phyloP scores from a whole-genome alignment of 768 basidiomycete species.

The Rhizopogon vulgaris region DNA sequence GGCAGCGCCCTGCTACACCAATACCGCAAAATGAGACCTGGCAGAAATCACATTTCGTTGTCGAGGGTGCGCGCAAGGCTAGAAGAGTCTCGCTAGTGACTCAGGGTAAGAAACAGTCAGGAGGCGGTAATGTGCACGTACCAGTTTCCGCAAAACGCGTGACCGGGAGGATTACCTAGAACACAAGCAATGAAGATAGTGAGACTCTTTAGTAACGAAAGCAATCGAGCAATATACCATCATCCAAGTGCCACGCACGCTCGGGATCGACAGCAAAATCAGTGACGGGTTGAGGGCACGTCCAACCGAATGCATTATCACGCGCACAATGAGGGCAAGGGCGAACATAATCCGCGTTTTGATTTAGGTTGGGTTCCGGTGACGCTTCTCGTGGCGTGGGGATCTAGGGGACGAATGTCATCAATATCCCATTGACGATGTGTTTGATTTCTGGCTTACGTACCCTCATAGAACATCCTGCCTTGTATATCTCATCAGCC shows the following conservation, averaged over 20 bases:
- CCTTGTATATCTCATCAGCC: slow-evolving; percentile 74
- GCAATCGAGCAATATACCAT: slow-evolving; percentile 36
- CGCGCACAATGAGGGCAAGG: slow-evolving; percentile 76
- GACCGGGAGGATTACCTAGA: slow-evolving; percentile 53
- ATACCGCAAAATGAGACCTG: slow-evolving; percentile 81
- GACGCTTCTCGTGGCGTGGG: slow-evolving; percentile 71
- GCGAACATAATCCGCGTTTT: slow-evolving; percentile 57
- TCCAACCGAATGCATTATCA: slow-evolving; percentile 72
- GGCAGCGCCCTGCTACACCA: slow-evolving; percentile 67
- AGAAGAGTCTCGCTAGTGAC: slow-evolving; percentile 62
- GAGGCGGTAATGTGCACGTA: slow-evolving; percentile 23
- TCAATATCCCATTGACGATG: background rate
- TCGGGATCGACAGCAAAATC: slow-evolving; percentile 67
- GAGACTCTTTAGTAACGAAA: background rate
- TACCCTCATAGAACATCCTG: slow-evolving; percentile 59
- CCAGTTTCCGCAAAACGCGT: slow-evolving; percentile 81
- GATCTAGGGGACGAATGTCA: slow-evolving; percentile 38
- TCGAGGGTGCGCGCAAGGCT: slow-evolving; percentile 64
- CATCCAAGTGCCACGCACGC: slow-evolving; percentile 70
- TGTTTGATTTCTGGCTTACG: slow-evolving; percentile 13
- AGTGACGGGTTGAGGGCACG: slow-evolving; percentile 72
- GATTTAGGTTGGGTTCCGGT: slow-evolving; percentile 67
- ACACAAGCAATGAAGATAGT: background rate
- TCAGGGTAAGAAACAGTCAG: background rate
- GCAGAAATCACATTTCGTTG: slow-evolving; percentile 82